These are phyloP conservation scores for Phylloporus scabripes DNA, from an alignment of 768 basidiomycete genomes.

Conservation along the genomic window DNA sequence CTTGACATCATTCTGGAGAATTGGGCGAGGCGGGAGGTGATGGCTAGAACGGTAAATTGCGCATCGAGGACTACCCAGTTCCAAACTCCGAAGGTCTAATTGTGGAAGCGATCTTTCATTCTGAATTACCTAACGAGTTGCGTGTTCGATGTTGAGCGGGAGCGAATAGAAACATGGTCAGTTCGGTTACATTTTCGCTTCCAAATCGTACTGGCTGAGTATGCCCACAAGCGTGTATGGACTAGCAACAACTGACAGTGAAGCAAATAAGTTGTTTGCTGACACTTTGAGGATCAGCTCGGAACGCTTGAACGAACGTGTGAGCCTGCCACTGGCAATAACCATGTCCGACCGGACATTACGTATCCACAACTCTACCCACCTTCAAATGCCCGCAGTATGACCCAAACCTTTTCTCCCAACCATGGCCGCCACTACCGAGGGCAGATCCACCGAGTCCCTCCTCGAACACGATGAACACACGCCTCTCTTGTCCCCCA, in stretches of 20 bases:
- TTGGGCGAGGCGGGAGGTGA: no score
- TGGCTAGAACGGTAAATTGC: no score
- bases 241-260: background rate
- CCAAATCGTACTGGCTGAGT: background rate
- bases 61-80: no score
- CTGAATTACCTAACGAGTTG: background rate
- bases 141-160: background rate
- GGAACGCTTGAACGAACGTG: background rate
- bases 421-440: background rate
- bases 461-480: slow-evolving; percentile 11
- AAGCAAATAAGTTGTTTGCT: background rate
- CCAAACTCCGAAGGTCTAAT: no score
- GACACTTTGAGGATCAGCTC: background rate
- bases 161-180: background rate
- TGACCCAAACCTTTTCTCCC: background rate
- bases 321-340: no score
- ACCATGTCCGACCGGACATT: background rate
- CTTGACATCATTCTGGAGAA: no score
- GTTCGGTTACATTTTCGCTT: background rate
- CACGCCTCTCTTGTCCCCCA: slow-evolving; percentile 4
- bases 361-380: background rate
- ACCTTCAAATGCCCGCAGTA: background rate
- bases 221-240: no score
- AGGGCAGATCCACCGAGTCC: background rate
- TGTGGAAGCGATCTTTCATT: no score